Evolutionary conservation across 768 basidiomycete genomes (phyloP), one percentile per base, ranked within the genome.

Genomic region (Lentinus tigrinus): DNA sequence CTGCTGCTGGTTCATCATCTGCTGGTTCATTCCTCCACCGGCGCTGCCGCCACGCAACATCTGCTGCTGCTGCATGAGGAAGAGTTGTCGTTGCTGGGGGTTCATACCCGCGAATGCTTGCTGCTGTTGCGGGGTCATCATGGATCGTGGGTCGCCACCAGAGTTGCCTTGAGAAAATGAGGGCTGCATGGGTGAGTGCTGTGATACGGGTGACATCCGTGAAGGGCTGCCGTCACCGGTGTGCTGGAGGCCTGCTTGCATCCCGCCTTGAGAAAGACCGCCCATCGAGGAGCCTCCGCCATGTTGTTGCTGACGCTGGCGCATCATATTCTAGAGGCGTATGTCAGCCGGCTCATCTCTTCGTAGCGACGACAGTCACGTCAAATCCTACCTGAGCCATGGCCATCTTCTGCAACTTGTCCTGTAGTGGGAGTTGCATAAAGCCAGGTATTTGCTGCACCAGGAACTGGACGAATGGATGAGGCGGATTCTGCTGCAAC

Each of bases 391-490:
- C 85, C 76, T 84, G 83, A 14, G 81, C 67, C 54, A 70, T 58
- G 36, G 81, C 69, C 70, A 89, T 74, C 66, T 77, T 83, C 69
- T 87, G 86, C 61, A 89, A 65, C 72, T 90, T 87, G 64, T 78
- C 72, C 57, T 75, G 80, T 2, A 77, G 40, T 10, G 85, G 78
- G 56, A 88, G 69, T 19, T 65, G 65, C 60, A 31, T 31, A 31
- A 31, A 31, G 31, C 31, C 31, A 31, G 31, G 31, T 31, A 31
- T 31, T 31, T 31, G 31, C 31, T 31, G 31, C 31, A 31, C 7
- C 31, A 31, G 11, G 31, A 31, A 31, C 31, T 31, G 31, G 31
- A 31, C 31, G 31, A 31, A 74, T 23, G 85, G 83, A 67, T 90
- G 84, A 11, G 58, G 69, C 4, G 83, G 85, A 57, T 69, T 73